Evolutionary conservation across 129 eudicot species (phyloP).

Genomic region (Silybum marianum): DNA sequence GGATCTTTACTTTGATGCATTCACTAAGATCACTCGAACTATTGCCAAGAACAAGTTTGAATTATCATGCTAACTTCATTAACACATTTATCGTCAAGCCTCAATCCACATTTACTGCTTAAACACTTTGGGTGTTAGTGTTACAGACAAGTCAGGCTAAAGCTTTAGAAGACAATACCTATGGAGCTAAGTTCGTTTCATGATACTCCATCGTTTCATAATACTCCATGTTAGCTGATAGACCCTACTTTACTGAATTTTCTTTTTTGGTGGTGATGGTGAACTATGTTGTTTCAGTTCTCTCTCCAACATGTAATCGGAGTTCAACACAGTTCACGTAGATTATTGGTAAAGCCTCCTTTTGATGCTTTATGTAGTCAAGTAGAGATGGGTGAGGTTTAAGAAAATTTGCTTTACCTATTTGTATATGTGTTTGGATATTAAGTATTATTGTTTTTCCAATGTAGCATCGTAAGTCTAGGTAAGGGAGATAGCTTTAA

Average conservation of each 20-base stretch:
- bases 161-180: background rate
- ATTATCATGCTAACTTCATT: background rate
- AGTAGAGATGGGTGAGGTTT: background rate
- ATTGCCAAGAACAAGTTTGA: background rate
- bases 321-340: background rate
- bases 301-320: background rate
- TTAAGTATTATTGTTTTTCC: background rate
- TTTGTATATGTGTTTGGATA: background rate
- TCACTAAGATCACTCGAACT: background rate
- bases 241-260: background rate
- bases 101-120: background rate
- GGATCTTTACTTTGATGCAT: background rate
- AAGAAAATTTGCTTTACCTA: background rate
- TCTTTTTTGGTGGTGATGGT: background rate
- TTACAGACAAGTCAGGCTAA: background rate
- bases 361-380: background rate
- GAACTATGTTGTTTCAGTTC: background rate
- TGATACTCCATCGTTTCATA: background rate
- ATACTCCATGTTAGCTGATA: background rate
- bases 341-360: background rate
- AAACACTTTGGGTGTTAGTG: background rate
- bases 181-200: background rate
- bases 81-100: background rate
- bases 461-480: background rate
- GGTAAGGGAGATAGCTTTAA: background rate